Evolutionary conservation across 345 rosid species (phyloP).

Genomic region (Bruguiera gymnorhiza): DNA sequence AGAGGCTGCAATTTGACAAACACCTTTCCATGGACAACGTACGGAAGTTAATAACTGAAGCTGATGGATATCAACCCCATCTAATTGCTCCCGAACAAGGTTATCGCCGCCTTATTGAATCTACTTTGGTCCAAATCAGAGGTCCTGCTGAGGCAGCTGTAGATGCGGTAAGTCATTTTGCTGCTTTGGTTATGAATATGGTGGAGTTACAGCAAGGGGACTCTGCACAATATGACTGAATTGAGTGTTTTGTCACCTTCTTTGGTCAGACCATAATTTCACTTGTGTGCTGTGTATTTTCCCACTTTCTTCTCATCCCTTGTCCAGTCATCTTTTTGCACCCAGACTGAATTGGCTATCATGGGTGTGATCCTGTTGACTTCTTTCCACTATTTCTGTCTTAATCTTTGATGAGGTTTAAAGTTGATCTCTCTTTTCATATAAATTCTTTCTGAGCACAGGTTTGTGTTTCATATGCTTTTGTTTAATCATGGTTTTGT

Average conservation of each 20-base stretch:
- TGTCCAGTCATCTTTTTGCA: not conserved
- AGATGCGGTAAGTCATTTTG: conserved; percentile 54
- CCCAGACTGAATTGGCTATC: not conserved
- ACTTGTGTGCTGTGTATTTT: not conserved
- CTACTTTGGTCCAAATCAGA: conserved; percentile 71
- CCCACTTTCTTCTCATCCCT: not conserved
- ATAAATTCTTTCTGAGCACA: not conserved
- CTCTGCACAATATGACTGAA: too few species aligned
- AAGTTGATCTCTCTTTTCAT: not conserved
- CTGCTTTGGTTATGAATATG: not conserved
- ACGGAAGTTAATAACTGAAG: conserved; percentile 83
- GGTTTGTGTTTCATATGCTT: too few species aligned
- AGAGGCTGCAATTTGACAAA: conserved; percentile 90
- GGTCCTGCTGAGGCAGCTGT: conserved; percentile 99
- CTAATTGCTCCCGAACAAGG: conserved; percentile 98
- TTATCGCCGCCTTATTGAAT: conserved; percentile 91
- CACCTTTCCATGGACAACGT: conserved; percentile 87
- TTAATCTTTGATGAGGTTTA: not conserved
- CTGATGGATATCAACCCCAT: conserved; percentile 99
- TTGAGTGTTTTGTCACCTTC: not conserved
- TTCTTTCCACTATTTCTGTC: not conserved
- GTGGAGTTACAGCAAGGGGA: too few species aligned
- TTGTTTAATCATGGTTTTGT: too few species aligned
- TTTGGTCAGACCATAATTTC: not conserved
- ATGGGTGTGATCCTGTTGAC: not conserved